Conservation (phyloP, 1,284 basidiomycete genomes). For the Pseudozyma tsukubaensis region DNA sequence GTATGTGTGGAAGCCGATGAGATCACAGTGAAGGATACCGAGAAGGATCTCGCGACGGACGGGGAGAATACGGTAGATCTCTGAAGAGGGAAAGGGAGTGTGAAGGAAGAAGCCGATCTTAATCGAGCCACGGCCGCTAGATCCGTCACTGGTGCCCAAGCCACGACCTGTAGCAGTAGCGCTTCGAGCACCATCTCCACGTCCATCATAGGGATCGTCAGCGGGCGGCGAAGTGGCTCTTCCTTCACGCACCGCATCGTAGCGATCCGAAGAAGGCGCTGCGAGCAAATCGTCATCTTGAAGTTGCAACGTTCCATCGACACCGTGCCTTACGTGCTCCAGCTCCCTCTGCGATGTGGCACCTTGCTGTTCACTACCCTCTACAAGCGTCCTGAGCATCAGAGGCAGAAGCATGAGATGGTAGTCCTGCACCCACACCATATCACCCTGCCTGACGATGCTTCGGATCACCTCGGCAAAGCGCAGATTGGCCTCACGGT, state of each 20-base stretch:
- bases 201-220: conserved; percentile 23
- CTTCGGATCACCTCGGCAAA: conserved; percentile 89
- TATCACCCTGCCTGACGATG: conserved; percentile 80
- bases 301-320: conserved; percentile 60
- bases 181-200: conserved; percentile 22
- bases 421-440: conserved; percentile 87
- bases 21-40: conserved; percentile 92
- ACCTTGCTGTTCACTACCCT: conserved; percentile 72
- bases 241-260: conserved; percentile 13
- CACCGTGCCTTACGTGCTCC: conserved; percentile 61
- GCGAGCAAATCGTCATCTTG: conserved; percentile 57
- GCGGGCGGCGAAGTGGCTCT: conserved; percentile 21
- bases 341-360: conserved; percentile 59
- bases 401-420: conserved; percentile 93
- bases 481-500: conserved; percentile 93
- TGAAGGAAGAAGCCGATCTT: conserved; percentile 96
- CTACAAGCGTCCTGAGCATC: conserved; percentile 87
- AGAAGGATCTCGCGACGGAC: conserved; percentile 96
- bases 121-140: conserved; percentile 58
- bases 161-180: conserved; percentile 36
- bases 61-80: conserved; percentile 91
- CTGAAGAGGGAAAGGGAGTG: conserved; percentile 96
- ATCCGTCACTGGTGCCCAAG: conserved; percentile 58
- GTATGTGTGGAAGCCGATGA: conserved; percentile 92
- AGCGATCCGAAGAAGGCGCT: conserved; percentile 32